A percentile compares a stretch with the other conserved stretches of the same genome.
phyloP scores from a whole-genome alignment of 352 stramenopile genomes.

The Globisporangium perplexum region DNA sequence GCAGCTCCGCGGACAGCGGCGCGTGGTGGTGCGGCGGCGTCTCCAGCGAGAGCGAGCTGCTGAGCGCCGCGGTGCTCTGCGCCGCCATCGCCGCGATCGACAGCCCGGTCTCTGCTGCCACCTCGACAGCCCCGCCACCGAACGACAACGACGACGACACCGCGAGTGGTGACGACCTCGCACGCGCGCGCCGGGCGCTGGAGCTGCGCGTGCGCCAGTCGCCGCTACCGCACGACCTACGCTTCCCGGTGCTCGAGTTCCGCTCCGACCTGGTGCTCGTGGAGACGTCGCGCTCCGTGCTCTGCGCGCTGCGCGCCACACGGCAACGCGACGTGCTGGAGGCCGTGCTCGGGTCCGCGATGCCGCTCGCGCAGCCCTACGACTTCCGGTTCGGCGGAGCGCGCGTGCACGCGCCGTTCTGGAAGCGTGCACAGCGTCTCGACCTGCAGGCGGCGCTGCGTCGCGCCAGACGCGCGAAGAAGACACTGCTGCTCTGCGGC shows the following conservation, averaged over 20 bases:
- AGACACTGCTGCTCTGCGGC: conserved; percentile 68
- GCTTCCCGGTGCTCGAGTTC: conserved; percentile 48
- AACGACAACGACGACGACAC: conserved; percentile 15
- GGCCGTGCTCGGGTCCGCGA: conserved; percentile 58
- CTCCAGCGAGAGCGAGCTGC: conserved; percentile 62
- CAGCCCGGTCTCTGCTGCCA: conserved; percentile 1
- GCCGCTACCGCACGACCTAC: conserved; percentile 55
- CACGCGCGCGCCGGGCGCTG: conserved; percentile 24
- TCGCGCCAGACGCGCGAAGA: conserved; percentile 38
- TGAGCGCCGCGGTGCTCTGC: conserved; percentile 74
- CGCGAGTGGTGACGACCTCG: conserved; percentile 9
- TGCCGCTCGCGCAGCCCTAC: conserved; percentile 57
- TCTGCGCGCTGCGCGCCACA: conserved; percentile 68
- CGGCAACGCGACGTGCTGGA: conserved; percentile 56
- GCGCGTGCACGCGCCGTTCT: conserved; percentile 74
- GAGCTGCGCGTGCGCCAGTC: conserved; percentile 59
- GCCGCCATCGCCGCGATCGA: conserved; percentile 35
- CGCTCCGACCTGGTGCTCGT: conserved; percentile 49
- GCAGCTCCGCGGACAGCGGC: conserved; percentile 1
- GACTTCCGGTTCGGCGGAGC: conserved; percentile 69
- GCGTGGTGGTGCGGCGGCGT: conserved; percentile 48
- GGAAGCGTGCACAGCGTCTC: conserved; percentile 57
- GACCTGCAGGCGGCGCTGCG: conserved; percentile 43
- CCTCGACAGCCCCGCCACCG: conserved; percentile 1
- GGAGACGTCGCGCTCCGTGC: conserved; percentile 49